Percentiles rank a stretch among this genome's conserved stretches.
phyloP scores from a whole-genome alignment of 1,284 basidiomycete species.

The Sanghuangporus baumii region DNA sequence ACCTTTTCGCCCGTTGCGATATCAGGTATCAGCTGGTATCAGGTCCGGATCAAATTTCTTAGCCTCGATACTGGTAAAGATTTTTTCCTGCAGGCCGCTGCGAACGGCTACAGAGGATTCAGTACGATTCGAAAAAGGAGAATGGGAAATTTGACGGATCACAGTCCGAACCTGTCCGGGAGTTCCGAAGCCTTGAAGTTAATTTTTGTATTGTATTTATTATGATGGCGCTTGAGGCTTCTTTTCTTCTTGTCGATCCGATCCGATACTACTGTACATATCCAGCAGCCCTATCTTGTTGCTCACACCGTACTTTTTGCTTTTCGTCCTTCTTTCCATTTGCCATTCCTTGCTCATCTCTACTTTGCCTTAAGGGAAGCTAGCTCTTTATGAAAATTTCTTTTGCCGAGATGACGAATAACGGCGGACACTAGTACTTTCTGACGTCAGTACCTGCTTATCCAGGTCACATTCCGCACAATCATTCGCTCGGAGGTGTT shows the following conservation, averaged over 20 bases:
- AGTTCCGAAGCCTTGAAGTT: neutral
- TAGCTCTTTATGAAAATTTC: too few species aligned
- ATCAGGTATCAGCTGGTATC: too few species aligned
- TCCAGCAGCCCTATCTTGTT: neutral
- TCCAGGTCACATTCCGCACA: too few species aligned
- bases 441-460: too few species aligned
- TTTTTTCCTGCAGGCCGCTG: too few species aligned
- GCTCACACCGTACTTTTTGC: neutral
- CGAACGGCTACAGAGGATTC: neutral
- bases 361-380: too few species aligned
- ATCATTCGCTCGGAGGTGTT: too few species aligned
- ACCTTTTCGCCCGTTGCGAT: too few species aligned
- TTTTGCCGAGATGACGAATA: too few species aligned
- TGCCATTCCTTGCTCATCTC: neutral
- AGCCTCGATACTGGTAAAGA: too few species aligned
- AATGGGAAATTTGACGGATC: neutral
- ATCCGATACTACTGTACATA: neutral
- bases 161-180: neutral
- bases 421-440: too few species aligned
- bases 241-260: conserved; percentile 2
- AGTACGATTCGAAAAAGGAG: too few species aligned
- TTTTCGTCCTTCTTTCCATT: neutral
- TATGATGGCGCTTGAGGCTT: neutral
- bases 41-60: neutral
- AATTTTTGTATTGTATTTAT: neutral